Evolutionary conservation across 108 stramenopile species (phyloP).

Genomic region (Pseudonitzschia pungens): DNA sequence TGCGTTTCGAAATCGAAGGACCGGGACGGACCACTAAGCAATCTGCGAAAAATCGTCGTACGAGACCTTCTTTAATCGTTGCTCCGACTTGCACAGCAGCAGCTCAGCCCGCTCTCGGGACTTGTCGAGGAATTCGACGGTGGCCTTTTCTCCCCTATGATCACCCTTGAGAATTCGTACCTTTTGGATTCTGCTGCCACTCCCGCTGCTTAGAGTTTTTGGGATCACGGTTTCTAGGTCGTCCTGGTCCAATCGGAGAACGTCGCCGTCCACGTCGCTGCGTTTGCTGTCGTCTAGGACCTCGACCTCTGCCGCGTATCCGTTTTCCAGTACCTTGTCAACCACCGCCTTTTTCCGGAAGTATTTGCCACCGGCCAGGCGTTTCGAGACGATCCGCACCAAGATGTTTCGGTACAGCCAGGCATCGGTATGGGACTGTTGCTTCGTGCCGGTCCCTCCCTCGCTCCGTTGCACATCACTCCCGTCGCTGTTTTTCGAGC

Average conservation of each 20-base stretch:
- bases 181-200: constrained; percentile 43
- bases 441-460: background rate
- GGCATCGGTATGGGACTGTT: constrained; percentile 31
- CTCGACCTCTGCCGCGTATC: constrained; percentile 68
- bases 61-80: constrained; percentile 10
- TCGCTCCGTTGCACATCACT: constrained; percentile 19
- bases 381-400: constrained; percentile 82
- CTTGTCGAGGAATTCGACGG: constrained; percentile 53
- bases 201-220: constrained; percentile 38
- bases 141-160: constrained; percentile 64
- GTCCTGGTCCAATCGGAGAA: constrained; percentile 77
- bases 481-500: background rate
- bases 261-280: constrained; percentile 43
- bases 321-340: constrained; percentile 41
- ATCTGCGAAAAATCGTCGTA: constrained; percentile 49
- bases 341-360: constrained; percentile 87
- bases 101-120: constrained; percentile 47
- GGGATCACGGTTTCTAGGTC: constrained; percentile 90
- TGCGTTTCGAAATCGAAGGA: too few species aligned
- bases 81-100: constrained; percentile 22
- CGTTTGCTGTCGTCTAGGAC: constrained; percentile 46
- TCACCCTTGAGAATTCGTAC: constrained; percentile 77
- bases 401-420: constrained; percentile 80
- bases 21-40: background rate
- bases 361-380: constrained; percentile 55